phyloP scores from a whole-genome alignment of 805 yeast species.

The Maudiozyma turicensis region DNA sequence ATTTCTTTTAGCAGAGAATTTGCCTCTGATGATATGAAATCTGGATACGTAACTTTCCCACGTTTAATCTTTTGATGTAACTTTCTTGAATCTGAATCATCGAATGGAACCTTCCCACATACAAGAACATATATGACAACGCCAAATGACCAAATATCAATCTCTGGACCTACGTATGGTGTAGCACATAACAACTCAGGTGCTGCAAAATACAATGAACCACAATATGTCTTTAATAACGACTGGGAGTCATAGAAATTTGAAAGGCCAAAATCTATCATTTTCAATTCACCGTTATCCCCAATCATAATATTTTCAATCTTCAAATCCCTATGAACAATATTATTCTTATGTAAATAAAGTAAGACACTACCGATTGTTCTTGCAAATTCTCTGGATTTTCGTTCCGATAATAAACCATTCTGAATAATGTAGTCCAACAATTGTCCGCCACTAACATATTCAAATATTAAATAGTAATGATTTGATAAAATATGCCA shows the following conservation, averaged over 20 bases:
- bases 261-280: conserved; percentile 92
- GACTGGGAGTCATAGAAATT: conserved; percentile 67
- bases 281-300: conserved; percentile 83
- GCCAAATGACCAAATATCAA: conserved; percentile 97
- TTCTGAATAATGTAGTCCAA: conserved; percentile 94
- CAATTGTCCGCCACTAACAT: conserved; percentile 95
- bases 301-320: conserved; percentile 94
- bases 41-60: conserved; percentile 87
- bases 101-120: conserved; percentile 97
- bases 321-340: conserved; percentile 93
- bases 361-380: conserved; percentile 88
- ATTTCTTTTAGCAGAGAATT: conserved; percentile 69
- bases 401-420: conserved; percentile 84
- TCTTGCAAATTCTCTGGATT: conserved; percentile 87
- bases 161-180: conserved; percentile 94
- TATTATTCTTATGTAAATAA: conserved; percentile 86
- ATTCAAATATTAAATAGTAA: conserved; percentile 92
- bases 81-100: conserved; percentile 83
- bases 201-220: conserved; percentile 95
- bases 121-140: conserved; percentile 90
- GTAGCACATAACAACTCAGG: conserved; percentile 89
- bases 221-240: conserved; percentile 86
- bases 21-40: conserved; percentile 66
- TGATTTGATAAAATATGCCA: conserved; percentile 93
- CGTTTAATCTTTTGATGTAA: conserved; percentile 87